Conservation (phyloP, 2,329 filamentous ascomycete species). For the Monosporascus sp. region DNA sequence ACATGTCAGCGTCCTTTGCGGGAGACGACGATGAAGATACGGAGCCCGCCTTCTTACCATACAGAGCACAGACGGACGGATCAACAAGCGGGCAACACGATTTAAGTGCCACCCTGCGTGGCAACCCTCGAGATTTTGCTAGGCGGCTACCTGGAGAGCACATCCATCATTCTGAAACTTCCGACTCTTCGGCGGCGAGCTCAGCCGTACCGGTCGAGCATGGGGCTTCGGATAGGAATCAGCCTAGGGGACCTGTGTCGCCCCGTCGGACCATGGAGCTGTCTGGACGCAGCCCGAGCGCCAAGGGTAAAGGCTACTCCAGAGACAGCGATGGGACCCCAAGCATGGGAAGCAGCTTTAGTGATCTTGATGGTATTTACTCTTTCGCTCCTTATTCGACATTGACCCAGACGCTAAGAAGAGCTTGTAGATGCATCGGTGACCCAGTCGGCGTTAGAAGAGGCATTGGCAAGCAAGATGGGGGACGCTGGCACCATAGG, state of each 20-base stretch:
- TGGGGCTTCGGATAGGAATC: conserved; percentile 27
- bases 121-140: conserved; percentile 32
- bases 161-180: conserved; percentile 48
- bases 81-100: conserved; percentile 32
- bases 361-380: conserved; percentile 67
- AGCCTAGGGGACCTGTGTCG: conserved; percentile 43
- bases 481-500: conserved; percentile 52
- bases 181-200: conserved; percentile 57
- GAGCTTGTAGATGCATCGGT: conserved; percentile 63
- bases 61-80: conserved; percentile 27
- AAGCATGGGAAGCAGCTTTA: conserved; percentile 82
- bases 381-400: conserved; percentile 3
- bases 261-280: conserved; percentile 57
- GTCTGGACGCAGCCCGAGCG: conserved; percentile 47
- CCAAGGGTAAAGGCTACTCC: conserved; percentile 44
- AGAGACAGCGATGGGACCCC: conserved; percentile 68
- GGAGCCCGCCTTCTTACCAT: conserved; percentile 51
- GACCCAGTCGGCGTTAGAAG: conserved; percentile 74
- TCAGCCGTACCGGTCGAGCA: conserved; percentile 39
- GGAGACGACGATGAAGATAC: conserved; percentile 52
- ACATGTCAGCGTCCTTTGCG: conserved; percentile 32
- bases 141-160: conserved; percentile 28
- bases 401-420: conserved; percentile 5
- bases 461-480: conserved; percentile 69
- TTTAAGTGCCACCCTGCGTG: conserved; percentile 48